Evolutionary conservation across 1,284 basidiomycete species (phyloP), one percentile per base, ranked within the genome.

Genomic region (Leccinum pallidistipes): DNA sequence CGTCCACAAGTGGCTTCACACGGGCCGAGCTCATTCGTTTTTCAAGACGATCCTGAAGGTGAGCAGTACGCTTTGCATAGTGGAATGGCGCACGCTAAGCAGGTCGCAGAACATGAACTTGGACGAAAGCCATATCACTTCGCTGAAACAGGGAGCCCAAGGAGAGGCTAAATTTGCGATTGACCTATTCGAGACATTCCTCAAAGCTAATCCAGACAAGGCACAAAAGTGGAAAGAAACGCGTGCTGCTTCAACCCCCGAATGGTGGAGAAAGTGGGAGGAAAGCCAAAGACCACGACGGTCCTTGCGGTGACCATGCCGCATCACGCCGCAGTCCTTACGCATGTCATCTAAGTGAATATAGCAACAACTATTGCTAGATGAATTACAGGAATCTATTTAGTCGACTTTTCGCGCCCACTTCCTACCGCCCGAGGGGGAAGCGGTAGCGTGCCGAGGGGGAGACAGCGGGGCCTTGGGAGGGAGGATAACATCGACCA

Each of bases 391-490:
- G 53, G 34, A 56, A 60, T 61, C 56, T 63, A 64, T 50, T 61
- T 74, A 88, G 77, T 90, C 87, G 45, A 90, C 80, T 78, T 90
- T 90, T 68, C 88, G 77, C 34, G 88, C 79, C 87, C 87, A 90
- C 71, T 84, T 88, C 73, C 86, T 82, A 10, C 81, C 43, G 3
- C 43, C 81, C 24, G 82, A 79, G 38, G 77, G 79, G 45, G 69
- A 75, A 64, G 71, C 76, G 62, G 69, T 80, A 40, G 69, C 57
- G 56, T 76, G 57, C 61, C 66, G 75, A 43, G 77, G 81, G 10
- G 79, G 77, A 31, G 80, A 72, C 21, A 80, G 71, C 8, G 83
- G 76, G 45, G 68, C 68, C 64, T 76, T 71, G 63, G 64, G 78
- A 52, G 78, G 69, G 64, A 80, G 65, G 62, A 82, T 68, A 63